Conservation (phyloP, 345 rosid species). For the Lepidium sativum region DNA sequence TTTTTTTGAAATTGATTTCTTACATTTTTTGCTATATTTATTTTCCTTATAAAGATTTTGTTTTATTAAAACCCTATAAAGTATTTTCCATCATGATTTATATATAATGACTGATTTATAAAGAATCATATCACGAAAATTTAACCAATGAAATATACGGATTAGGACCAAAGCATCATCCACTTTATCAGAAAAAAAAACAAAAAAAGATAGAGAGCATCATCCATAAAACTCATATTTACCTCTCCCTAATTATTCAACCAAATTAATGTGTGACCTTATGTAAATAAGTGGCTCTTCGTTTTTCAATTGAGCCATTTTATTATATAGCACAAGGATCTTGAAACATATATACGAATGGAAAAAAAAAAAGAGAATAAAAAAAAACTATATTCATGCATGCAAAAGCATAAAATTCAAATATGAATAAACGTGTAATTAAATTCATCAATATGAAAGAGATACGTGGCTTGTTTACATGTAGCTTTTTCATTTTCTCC, state of each 20-base stretch:
- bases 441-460: background rate
- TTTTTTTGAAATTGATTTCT: too few species aligned
- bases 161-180: background rate
- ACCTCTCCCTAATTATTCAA: background rate
- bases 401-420: conserved; percentile 22
- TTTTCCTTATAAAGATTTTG: background rate
- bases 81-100: background rate
- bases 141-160: background rate
- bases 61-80: too few species aligned
- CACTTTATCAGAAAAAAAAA: background rate
- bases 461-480: conserved; percentile 21
- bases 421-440: conserved; percentile 16
- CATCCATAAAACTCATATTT: background rate
- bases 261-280: background rate
- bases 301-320: conserved; percentile 5
- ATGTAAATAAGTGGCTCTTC: conserved; percentile 7
- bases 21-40: too few species aligned
- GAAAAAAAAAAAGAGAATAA: background rate
- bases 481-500: conserved; percentile 16
- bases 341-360: conserved; percentile 22
- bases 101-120: background rate
- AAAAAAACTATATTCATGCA: conserved; percentile 3
- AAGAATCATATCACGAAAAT: background rate
- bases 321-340: conserved; percentile 22
- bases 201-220: background rate